Percentiles rank a stretch among this genome's conserved stretches.
Evolutionary conservation across 106 monocot genomes (phyloP).

Genomic region (Dioscorea zingiberensis): DNA sequence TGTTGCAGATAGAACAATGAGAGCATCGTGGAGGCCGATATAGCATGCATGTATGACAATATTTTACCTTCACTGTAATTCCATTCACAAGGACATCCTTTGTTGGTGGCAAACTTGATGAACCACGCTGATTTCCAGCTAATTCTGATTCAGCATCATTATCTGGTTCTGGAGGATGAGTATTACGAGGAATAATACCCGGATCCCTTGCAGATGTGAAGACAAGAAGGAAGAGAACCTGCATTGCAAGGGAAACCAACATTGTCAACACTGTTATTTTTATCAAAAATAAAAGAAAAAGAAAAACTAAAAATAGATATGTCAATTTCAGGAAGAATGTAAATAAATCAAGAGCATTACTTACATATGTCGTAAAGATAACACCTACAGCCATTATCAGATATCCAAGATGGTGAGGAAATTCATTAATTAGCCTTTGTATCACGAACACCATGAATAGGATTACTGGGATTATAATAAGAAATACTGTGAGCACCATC

Average conservation of each 20-base stretch:
- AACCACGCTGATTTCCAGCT: slow-evolving; percentile 17
- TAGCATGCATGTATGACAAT: slow-evolving; percentile 75
- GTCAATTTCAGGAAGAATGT: too few relatives aligned
- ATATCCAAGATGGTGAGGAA: slow-evolving; percentile 34
- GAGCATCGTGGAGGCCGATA: slow-evolving; percentile 71
- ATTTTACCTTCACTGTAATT: slow-evolving; percentile 43
- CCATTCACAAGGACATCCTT: slow-evolving; percentile 42
- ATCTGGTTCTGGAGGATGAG: slow-evolving; percentile 57
- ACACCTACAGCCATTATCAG: slow-evolving; percentile 17
- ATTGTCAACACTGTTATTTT: too few relatives aligned
- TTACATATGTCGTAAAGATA: slow-evolving; percentile 20
- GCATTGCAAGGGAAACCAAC: slow-evolving; percentile 1
- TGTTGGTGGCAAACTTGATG: slow-evolving; percentile 31
- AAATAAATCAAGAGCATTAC: background rate
- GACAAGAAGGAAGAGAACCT: slow-evolving; percentile 53
- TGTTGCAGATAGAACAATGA: slow-evolving; percentile 53
- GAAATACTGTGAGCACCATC: slow-evolving; percentile 20
- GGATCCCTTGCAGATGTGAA: slow-evolving; percentile 68
- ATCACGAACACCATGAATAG: slow-evolving; percentile 30
- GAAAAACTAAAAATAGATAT: too few relatives aligned
- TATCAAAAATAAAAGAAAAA: too few relatives aligned
- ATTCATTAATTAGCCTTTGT: slow-evolving; percentile 24
- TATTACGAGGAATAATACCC: slow-evolving; percentile 65
- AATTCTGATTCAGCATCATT: slow-evolving; percentile 24
- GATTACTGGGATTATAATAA: slow-evolving; percentile 21